A percentile compares a stretch with the other conserved stretches of the same genome.
These are phyloP conservation scores for Lactifluus echinatus DNA, from an alignment of 768 basidiomycete species.

Conservation along the genomic window DNA sequence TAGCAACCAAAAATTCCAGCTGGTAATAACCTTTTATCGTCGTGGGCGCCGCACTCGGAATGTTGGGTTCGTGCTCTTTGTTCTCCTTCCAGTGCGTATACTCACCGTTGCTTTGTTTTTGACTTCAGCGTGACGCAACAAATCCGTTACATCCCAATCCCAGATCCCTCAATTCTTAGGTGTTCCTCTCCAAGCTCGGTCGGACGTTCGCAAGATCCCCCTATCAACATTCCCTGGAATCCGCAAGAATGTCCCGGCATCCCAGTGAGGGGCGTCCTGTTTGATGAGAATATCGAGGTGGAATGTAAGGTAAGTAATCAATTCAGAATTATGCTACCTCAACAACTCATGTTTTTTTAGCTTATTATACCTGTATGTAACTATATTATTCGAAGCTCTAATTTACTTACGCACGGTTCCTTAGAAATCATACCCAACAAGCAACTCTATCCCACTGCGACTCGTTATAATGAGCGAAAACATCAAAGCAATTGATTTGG, in stretches of 20 bases:
- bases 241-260: slow-evolving; percentile 1
- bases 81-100: neutral
- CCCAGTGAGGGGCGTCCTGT: slow-evolving; percentile 4
- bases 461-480: slow-evolving; percentile 7
- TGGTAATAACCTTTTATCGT: slow-evolving; percentile 11
- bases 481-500: neutral
- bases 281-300: neutral
- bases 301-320: slow-evolving; percentile 8
- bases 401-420: neutral
- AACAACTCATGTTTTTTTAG: neutral
- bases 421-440: neutral
- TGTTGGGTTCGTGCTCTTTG: slow-evolving; percentile 1
- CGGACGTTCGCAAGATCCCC: too few species aligned
- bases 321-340: neutral
- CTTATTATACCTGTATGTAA: neutral
- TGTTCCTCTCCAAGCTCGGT: neutral
- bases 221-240: neutral
- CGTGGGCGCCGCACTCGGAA: slow-evolving; percentile 5
- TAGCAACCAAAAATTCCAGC: neutral
- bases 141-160: neutral
- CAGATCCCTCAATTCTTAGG: neutral
- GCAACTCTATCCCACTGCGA: slow-evolving; percentile 7
- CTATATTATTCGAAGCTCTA: neutral
- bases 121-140: neutral
- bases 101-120: neutral